Conservation (phyloP, 805 yeast species). For the Candida qinlingensis region DNA sequence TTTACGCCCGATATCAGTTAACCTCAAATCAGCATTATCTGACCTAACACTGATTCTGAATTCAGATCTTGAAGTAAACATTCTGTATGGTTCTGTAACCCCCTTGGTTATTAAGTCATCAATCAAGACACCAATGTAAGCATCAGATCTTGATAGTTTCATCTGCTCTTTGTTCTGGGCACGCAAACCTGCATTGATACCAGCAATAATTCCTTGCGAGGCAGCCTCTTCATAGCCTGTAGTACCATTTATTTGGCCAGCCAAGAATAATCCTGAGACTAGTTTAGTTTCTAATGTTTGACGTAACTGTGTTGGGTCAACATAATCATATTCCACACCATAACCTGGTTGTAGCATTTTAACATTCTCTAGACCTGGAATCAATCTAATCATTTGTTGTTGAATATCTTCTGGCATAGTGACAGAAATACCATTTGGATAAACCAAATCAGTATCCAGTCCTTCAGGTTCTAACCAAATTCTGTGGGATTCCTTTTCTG, state of each 20-base stretch:
- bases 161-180: conserved; percentile 38
- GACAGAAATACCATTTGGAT: conserved; percentile 94
- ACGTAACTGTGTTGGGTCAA: conserved; percentile 84
- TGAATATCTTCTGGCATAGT: conserved; percentile 97
- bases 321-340: conserved; percentile 97
- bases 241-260: conserved; percentile 98
- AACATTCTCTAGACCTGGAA: conserved; percentile 86
- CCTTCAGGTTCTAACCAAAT: conserved; percentile 99
- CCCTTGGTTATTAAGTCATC: conserved; percentile 95
- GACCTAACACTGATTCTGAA: conserved; percentile 85
- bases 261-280: conserved; percentile 74
- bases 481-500: conserved; percentile 69
- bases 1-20: conserved; percentile 63
- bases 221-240: conserved; percentile 99
- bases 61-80: conserved; percentile 96
- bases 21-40: conserved; percentile 87
- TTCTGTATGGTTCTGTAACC: conserved; percentile 93
- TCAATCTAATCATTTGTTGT: conserved; percentile 60
- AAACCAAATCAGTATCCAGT: conserved; percentile 74
- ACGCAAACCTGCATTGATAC: conserved; percentile 84
- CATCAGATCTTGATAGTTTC: conserved; percentile 67
- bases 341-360: conserved; percentile 93
- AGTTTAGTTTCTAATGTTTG: conserved; percentile 77
- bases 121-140: conserved; percentile 85
- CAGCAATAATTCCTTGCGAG: conserved; percentile 93